Evolutionary conservation across 805 yeast genomes (phyloP).

Genomic region (Hyphopichia homilentoma): DNA sequence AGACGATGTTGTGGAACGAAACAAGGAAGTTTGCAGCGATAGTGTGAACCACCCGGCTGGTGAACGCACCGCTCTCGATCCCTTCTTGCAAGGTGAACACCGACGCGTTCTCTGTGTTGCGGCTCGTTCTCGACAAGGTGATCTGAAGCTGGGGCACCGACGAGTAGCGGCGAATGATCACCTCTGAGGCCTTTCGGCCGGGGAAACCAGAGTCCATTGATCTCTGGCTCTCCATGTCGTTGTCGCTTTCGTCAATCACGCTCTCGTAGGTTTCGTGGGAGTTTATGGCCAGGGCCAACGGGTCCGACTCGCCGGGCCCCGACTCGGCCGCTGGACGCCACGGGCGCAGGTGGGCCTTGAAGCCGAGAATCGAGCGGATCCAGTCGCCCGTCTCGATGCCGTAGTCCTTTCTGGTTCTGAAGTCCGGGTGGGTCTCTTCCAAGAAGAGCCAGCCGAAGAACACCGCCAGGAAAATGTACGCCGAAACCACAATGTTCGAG

Average conservation of each 20-base stretch:
- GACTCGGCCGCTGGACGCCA: constrained; percentile 20
- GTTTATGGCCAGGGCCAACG: too few relatives aligned
- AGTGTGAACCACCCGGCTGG: constrained; percentile 26
- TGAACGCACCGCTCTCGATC: constrained; percentile 19
- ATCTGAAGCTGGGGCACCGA: constrained; percentile 4
- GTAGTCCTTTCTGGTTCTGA: constrained; percentile 36
- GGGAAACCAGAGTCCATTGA: too few relatives aligned
- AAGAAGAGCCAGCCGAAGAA: constrained; percentile 42
- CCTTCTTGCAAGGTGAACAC: constrained; percentile 10
- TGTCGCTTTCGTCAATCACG: too few relatives aligned
- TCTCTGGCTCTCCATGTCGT: too few relatives aligned
- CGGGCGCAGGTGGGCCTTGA: constrained; percentile 13
- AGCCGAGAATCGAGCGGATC: constrained; percentile 15
- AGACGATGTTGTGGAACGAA: constrained; percentile 47
- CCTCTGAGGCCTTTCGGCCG: constrained; percentile 2
- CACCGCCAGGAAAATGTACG: constrained; percentile 31
- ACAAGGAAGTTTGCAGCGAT: constrained; percentile 37
- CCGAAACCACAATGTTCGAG: constrained; percentile 48
- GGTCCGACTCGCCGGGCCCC: too few relatives aligned
- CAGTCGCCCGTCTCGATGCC: constrained; percentile 46
- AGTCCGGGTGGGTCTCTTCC: constrained; percentile 49
- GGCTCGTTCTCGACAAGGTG: not conserved
- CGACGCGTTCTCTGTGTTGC: constrained; percentile 2
- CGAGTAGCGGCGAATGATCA: constrained; percentile 3
- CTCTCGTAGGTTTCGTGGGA: too few relatives aligned